A percentile compares a stretch with the other conserved stretches of the same genome.
phyloP scores from a whole-genome alignment of 495 filamentous ascomycete genomes.

The Clohesyomyces aquaticus region DNA sequence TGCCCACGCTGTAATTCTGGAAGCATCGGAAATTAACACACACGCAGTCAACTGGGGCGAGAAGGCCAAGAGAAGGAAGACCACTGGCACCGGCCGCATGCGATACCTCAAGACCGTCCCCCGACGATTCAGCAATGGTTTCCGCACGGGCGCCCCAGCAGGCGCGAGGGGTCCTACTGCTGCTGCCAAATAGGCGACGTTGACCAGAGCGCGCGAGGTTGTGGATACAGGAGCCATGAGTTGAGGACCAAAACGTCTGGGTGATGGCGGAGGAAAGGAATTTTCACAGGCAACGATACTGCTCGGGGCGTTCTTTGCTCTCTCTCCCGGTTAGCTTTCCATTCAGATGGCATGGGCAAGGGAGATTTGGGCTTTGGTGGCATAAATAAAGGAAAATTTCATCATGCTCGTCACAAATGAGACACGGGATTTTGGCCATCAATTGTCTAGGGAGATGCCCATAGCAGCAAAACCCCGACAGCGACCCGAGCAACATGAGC shows the following conservation, averaged over 20 bases:
- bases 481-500: no score
- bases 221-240: constrained; percentile 8
- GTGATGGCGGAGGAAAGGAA: constrained; percentile 9
- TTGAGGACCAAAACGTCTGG: constrained; percentile 8
- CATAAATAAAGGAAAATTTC: constrained; percentile 37
- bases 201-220: neutral
- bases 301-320: constrained; percentile 35
- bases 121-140: constrained; percentile 92
- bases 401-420: constrained; percentile 35
- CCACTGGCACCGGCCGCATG: constrained; percentile 92
- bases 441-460: no score
- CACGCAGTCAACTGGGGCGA: constrained; percentile 93
- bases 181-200: constrained; percentile 7
- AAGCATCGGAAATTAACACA: no score
- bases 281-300: constrained; percentile 33
- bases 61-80: constrained; percentile 99
- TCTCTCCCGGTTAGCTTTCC: constrained; percentile 25
- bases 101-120: constrained; percentile 86
- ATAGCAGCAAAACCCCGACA: no score
- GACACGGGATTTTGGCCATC: constrained; percentile 16
- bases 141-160: constrained; percentile 88
- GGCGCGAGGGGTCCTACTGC: constrained; percentile 67
- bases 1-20: no score
- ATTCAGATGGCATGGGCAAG: constrained; percentile 6
- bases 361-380: constrained; percentile 27